Evolutionary conservation across 2,329 filamentous ascomycete species (phyloP).

Genomic region (Esteya vermicola): DNA sequence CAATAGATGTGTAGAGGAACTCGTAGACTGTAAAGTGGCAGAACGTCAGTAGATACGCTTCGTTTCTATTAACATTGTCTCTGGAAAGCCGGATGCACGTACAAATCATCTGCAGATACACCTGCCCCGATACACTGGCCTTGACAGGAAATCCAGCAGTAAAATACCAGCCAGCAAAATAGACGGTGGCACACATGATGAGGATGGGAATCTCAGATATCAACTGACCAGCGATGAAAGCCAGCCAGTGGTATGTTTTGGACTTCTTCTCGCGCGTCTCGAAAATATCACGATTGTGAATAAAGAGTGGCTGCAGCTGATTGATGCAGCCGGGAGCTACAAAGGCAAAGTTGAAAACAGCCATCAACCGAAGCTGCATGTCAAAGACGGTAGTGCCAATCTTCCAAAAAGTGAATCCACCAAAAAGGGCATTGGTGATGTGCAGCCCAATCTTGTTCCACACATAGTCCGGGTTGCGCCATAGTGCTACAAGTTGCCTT

Average conservation of each 20-base stretch:
- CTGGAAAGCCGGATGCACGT: conserved; percentile 5
- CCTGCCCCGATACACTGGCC: conserved; percentile 28
- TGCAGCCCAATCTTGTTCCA: conserved; percentile 50
- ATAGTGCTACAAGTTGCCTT: not conserved
- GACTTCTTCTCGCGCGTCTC: conserved; percentile 56
- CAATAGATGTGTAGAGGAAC: conserved; percentile 45
- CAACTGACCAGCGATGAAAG: conserved; percentile 52
- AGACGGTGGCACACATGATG: conserved; percentile 35
- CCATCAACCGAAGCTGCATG: conserved; percentile 58
- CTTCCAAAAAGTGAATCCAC: conserved; percentile 48
- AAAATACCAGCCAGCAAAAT: conserved; percentile 33
- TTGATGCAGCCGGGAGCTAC: conserved; percentile 52
- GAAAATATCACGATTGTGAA: conserved; percentile 51
- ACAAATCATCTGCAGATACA: conserved; percentile 26
- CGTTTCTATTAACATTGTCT: too few relatives aligned
- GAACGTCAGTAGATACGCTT: too few relatives aligned
- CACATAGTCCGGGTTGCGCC: conserved; percentile 41
- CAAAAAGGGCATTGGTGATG: conserved; percentile 42
- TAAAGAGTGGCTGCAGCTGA: conserved; percentile 58
- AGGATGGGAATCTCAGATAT: conserved; percentile 50
- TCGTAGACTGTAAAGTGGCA: conserved; percentile 28
- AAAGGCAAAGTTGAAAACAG: conserved; percentile 54
- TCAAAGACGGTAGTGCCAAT: conserved; percentile 43
- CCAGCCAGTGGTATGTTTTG: conserved; percentile 55
- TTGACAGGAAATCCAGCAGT: conserved; percentile 31